Evolutionary conservation across 2,329 filamentous ascomycete genomes (phyloP).

Genomic region (Diaporthe capsici): DNA sequence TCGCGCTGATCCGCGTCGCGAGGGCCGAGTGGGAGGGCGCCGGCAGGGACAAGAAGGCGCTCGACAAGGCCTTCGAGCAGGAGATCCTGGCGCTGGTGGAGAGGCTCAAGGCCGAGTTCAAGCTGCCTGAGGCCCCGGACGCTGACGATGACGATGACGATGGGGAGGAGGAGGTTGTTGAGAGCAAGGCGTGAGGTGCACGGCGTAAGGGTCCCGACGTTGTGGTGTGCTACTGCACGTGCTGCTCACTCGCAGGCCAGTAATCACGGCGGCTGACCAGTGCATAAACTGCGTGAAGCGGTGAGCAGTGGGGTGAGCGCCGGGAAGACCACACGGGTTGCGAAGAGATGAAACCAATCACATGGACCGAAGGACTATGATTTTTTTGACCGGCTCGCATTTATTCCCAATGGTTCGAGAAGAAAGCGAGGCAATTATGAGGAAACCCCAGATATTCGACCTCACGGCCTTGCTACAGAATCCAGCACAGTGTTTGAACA

Average conservation of each 20-base stretch:
- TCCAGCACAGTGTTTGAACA: not conserved
- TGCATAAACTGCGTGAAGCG: not conserved
- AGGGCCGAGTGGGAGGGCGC: slow-evolving; percentile 42
- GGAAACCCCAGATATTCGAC: not conserved
- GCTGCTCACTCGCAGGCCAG: not conserved
- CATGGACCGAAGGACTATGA: not conserved
- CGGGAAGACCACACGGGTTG: not conserved
- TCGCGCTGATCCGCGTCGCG: slow-evolving; percentile 40
- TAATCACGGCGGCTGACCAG: not conserved
- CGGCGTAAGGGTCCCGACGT: not conserved
- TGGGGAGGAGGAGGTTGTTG: slow-evolving; percentile 16
- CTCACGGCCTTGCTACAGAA: not conserved
- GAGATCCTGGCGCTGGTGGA: slow-evolving; percentile 34
- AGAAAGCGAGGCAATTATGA: not conserved
- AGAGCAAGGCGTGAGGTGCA: slow-evolving; percentile 15
- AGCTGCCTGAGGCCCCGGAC: slow-evolving; percentile 38
- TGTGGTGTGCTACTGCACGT: not conserved
- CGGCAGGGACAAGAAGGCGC: slow-evolving; percentile 36
- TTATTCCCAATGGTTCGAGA: not conserved
- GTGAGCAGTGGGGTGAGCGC: not conserved
- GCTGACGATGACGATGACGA: slow-evolving; percentile 26
- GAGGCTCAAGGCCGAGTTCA: slow-evolving; percentile 36
- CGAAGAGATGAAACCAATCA: not conserved
- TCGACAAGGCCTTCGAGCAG: slow-evolving; percentile 38
- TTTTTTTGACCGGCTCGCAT: slow-evolving; percentile 20